Conservation (phyloP, 208 protist genomes). For the Acanthamoeba polyphaga region DNA sequence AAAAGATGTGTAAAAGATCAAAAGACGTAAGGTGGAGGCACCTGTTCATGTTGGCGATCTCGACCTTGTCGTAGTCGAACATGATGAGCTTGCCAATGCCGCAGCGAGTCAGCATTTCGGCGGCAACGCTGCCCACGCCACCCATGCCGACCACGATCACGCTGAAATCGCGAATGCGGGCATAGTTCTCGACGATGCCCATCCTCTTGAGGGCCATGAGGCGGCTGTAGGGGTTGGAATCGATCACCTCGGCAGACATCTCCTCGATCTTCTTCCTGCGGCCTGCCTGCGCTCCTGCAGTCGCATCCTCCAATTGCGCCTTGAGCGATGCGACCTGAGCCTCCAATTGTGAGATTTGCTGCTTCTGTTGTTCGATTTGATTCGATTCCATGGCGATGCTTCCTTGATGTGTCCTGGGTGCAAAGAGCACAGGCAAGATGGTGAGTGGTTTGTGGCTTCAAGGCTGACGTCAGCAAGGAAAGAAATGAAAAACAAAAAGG, state of each 20-base stretch:
- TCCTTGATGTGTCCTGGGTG: too few species aligned
- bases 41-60: slow-evolving; percentile 98
- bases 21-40: background rate
- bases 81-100: slow-evolving; percentile 98
- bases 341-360: background rate
- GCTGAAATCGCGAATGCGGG: slow-evolving; percentile 93
- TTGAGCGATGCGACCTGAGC: background rate
- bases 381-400: background rate
- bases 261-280: slow-evolving; percentile 81
- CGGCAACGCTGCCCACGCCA: slow-evolving; percentile 97
- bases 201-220: slow-evolving; percentile 98
- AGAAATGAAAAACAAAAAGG: background rate
- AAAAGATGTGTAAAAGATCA: background rate
- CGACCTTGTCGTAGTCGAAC: slow-evolving; percentile 98
- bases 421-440: background rate
- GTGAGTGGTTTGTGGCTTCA: too few species aligned
- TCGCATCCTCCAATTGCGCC: slow-evolving; percentile 6
- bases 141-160: slow-evolving; percentile 96
- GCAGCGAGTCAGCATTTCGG: slow-evolving; percentile 98
- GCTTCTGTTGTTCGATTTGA: background rate
- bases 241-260: slow-evolving; percentile 94
- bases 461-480: background rate
- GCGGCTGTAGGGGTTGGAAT: slow-evolving; percentile 96
- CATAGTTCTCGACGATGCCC: slow-evolving; percentile 98
- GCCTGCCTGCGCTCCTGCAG: background rate